phyloP scores from a whole-genome alignment of 2,329 filamentous ascomycete genomes.

The Bipolaris cookei region DNA sequence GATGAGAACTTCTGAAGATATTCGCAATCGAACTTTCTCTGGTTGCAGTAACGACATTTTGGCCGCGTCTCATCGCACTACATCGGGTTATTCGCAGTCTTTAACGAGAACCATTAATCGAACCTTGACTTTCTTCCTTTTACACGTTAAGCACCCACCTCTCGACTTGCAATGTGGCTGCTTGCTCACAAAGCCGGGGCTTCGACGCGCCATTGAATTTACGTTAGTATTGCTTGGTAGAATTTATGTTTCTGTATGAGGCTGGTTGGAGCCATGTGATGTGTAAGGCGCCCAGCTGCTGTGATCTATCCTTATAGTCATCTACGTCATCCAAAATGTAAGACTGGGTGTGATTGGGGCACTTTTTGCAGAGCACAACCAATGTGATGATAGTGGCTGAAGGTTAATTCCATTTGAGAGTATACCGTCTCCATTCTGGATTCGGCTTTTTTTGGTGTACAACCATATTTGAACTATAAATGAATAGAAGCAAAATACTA shows the following conservation, averaged over 20 bases:
- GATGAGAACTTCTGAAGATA: constrained; percentile 26
- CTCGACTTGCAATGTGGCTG: constrained; percentile 43
- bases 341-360: neutral
- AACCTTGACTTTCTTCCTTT: constrained; percentile 47
- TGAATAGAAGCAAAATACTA: neutral
- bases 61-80: constrained; percentile 44
- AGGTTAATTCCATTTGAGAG: neutral
- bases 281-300: constrained; percentile 8
- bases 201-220: constrained; percentile 33
- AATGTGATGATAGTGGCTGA: neutral
- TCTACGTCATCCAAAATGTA: constrained; percentile 1
- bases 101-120: neutral
- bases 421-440: too few species aligned
- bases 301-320: constrained; percentile 1
- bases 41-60: constrained; percentile 35
- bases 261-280: neutral
- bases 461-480: too few species aligned
- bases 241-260: too few species aligned
- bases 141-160: constrained; percentile 41
- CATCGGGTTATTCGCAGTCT: neutral
- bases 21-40: constrained; percentile 34
- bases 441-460: too few species aligned
- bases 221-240: neutral
- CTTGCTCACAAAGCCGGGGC: constrained; percentile 41
- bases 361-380: neutral